Conservation (phyloP, 306 rosid species). For the Quercus cerris region DNA sequence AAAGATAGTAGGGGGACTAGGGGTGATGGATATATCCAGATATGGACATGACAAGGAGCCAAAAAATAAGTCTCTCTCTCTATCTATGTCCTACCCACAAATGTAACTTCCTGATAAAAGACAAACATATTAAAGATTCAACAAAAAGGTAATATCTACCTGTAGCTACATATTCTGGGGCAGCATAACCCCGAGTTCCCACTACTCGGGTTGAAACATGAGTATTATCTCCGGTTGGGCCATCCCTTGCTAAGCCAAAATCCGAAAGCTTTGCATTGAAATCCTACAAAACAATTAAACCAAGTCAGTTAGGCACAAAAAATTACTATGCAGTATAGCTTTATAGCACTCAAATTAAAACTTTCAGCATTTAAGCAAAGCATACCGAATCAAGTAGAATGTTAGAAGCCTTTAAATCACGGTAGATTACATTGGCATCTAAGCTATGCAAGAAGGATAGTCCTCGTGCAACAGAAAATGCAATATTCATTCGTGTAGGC, state of each 20-base stretch:
- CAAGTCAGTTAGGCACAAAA: conserved; percentile 21
- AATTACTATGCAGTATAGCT: conserved; percentile 1
- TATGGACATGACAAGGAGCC: conserved; percentile 34
- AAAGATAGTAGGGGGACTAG: too few species aligned
- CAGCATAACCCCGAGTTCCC: conserved; percentile 95
- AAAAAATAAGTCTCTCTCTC: background rate
- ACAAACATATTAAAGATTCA: background rate
- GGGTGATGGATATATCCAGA: too few species aligned
- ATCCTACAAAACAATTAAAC: conserved; percentile 40
- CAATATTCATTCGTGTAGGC: conserved; percentile 66
- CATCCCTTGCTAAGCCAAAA: conserved; percentile 97
- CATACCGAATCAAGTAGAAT: conserved; percentile 83
- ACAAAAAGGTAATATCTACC: conserved; percentile 41
- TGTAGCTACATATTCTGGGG: conserved; percentile 95
- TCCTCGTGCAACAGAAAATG: conserved; percentile 73
- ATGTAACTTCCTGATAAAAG: background rate
- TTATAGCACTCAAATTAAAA: background rate
- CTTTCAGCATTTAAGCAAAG: conserved; percentile 2
- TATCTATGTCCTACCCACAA: background rate
- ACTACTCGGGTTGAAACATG: conserved; percentile 90
- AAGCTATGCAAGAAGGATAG: conserved; percentile 71
- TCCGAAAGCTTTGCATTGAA: conserved; percentile 85
- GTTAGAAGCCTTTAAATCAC: conserved; percentile 94
- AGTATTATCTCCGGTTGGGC: conserved; percentile 96
- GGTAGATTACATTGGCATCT: conserved; percentile 77